phyloP scores from a whole-genome alignment of 352 stramenopile species.

The Aphanomyces cochlioides region DNA sequence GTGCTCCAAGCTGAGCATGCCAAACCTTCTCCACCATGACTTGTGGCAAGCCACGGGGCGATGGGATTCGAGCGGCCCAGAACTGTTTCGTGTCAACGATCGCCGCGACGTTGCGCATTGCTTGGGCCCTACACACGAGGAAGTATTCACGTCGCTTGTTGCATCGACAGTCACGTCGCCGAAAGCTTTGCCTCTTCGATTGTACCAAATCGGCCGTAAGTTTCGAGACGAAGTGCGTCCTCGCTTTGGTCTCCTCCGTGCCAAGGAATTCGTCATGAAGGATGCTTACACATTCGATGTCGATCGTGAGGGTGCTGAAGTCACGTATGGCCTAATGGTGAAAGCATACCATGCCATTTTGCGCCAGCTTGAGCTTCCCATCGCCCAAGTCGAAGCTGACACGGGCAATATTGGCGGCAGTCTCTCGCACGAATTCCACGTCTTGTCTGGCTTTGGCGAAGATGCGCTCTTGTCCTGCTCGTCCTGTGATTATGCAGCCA shows the following conservation, averaged over 20 bases:
- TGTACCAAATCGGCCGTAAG: constrained; percentile 88
- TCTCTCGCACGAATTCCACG: constrained; percentile 87
- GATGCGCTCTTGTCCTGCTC: constrained; percentile 75
- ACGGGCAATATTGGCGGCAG: constrained; percentile 85
- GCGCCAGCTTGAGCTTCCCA: constrained; percentile 52
- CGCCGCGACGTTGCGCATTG: constrained; percentile 60
- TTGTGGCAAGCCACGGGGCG: constrained; percentile 80
- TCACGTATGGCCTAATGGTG: constrained; percentile 79
- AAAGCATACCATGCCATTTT: constrained; percentile 77
- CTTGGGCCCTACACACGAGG: constrained; percentile 79
- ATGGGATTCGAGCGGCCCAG: constrained; percentile 73
- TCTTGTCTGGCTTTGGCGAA: constrained; percentile 76
- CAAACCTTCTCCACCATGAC: constrained; percentile 65
- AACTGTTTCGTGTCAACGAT: constrained; percentile 82
- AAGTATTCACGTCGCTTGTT: constrained; percentile 80
- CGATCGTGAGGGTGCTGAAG: constrained; percentile 49
- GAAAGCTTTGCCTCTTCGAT: constrained; percentile 48
- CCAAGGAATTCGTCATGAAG: constrained; percentile 89
- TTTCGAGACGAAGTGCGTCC: constrained; percentile 87
- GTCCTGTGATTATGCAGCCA: constrained; percentile 75
- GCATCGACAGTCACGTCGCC: constrained; percentile 45
- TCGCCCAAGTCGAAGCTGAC: constrained; percentile 81
- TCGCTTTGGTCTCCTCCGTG: constrained; percentile 75
- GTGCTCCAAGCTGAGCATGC: constrained; percentile 82
- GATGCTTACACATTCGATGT: constrained; percentile 89